Percentiles rank a stretch among this genome's conserved stretches.
Evolutionary conservation across 257 asterid genomes (phyloP).

Genomic region (Capsicum baccatum): DNA sequence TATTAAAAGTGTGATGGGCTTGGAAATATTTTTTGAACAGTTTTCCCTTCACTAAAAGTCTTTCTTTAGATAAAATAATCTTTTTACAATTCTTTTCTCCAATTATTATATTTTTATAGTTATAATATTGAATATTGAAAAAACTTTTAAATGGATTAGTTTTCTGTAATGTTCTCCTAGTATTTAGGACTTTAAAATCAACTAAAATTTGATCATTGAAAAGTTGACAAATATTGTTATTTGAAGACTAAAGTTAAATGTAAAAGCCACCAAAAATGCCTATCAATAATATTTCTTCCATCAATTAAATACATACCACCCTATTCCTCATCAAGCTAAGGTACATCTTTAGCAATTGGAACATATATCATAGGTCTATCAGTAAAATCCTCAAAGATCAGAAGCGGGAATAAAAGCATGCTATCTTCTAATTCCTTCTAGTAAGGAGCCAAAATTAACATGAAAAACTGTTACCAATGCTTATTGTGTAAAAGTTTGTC

Average conservation of each 20-base stretch:
- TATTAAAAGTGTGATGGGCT: too few species aligned
- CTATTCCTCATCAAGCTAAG: not conserved
- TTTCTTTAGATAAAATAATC: too few species aligned
- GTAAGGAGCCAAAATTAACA: not conserved
- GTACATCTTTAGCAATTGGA: slow-evolving; percentile 5
- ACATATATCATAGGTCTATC: not conserved
- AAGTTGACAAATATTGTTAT: too few species aligned
- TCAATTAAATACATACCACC: not conserved
- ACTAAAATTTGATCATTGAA: too few species aligned
- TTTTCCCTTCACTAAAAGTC: too few species aligned
- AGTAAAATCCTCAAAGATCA: not conserved
- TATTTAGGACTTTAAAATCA: too few species aligned
- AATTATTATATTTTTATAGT: too few species aligned
- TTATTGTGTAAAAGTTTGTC: not conserved
- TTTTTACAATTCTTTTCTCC: too few species aligned
- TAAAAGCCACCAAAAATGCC: not conserved
- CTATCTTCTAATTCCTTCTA: not conserved
- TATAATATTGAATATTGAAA: too few species aligned
- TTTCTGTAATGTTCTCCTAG: too few species aligned
- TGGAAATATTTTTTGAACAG: too few species aligned
- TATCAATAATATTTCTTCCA: not conserved
- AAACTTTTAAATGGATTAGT: too few species aligned
- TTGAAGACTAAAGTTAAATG: not conserved
- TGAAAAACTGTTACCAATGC: not conserved
- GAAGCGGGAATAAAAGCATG: not conserved